Conservation (phyloP, 805 yeast species). For the Candida khao-thaluensis region DNA sequence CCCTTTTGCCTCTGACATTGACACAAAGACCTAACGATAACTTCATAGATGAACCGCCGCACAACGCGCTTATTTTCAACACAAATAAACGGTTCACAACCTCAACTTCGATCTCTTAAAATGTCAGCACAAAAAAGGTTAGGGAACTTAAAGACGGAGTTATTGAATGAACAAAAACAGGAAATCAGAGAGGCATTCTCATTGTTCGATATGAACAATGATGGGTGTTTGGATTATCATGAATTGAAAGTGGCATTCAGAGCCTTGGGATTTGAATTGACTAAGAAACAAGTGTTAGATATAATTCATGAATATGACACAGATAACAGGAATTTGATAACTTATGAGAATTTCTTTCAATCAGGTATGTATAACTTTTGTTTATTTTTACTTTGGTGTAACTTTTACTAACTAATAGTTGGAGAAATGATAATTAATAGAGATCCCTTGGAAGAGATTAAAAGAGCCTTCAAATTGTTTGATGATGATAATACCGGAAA, state of each 20-base stretch:
- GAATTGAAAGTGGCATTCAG: conserved; percentile 91
- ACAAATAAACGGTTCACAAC: too few relatives aligned
- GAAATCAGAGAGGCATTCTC: conserved; percentile 91
- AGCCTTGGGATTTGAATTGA: conserved; percentile 86
- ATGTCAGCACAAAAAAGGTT: conserved; percentile 4
- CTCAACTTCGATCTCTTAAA: too few relatives aligned
- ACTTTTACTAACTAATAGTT: conserved; percentile 43
- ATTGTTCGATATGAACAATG: conserved; percentile 88
- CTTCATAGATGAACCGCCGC: not conserved
- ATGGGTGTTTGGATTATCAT: conserved; percentile 87
- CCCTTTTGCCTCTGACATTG: conserved; percentile 37
- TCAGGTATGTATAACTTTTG: conserved; percentile 62
- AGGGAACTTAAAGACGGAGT: conserved; percentile 46
- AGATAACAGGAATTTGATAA: conserved; percentile 68
- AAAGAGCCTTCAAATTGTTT: conserved; percentile 83
- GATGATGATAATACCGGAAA: conserved; percentile 88
- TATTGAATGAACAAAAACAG: conserved; percentile 82
- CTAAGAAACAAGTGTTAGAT: conserved; percentile 71
- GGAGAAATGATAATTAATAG: conserved; percentile 80
- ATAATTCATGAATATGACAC: conserved; percentile 80
- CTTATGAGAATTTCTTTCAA: conserved; percentile 77
- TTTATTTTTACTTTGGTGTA: not conserved
- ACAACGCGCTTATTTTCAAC: too few relatives aligned
- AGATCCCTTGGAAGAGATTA: conserved; percentile 91
- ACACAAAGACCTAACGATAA: conserved; percentile 31